phyloP scores from a whole-genome alignment of 352 stramenopile genomes.

The Phytophthora europaea region DNA sequence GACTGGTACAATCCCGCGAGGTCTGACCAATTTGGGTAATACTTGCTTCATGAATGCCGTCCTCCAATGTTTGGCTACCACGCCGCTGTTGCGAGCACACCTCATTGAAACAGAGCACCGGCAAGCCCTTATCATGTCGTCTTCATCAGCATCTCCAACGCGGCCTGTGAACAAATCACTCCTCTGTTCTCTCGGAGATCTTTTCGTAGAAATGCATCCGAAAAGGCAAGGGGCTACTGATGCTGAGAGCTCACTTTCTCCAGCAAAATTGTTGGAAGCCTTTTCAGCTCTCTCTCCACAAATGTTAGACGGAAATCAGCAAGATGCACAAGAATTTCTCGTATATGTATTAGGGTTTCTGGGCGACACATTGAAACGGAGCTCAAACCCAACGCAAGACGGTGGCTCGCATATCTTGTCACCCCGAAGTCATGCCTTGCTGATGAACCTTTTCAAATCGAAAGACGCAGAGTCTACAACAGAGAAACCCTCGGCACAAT shows the following conservation, averaged over 20 bases:
- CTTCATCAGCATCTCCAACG: not conserved
- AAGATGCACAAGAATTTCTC: slow-evolving; percentile 97
- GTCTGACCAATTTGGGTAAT: slow-evolving; percentile 76
- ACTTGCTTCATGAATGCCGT: slow-evolving; percentile 89
- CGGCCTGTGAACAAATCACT: slow-evolving; percentile 43
- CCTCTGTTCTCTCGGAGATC: slow-evolving; percentile 75
- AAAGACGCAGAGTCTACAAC: slow-evolving; percentile 1
- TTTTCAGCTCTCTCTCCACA: slow-evolving; percentile 85
- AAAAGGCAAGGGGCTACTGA: not conserved
- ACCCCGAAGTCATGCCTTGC: slow-evolving; percentile 38
- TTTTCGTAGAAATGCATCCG: slow-evolving; percentile 69
- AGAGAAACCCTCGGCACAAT: not conserved
- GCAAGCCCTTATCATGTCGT: not conserved
- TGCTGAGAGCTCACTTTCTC: slow-evolving; percentile 29
- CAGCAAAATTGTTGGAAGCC: slow-evolving; percentile 77
- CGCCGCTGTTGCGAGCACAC: slow-evolving; percentile 91
- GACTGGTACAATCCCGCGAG: slow-evolving; percentile 12
- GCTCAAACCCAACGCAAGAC: slow-evolving; percentile 30
- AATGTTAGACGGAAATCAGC: slow-evolving; percentile 94
- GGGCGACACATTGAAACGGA: slow-evolving; percentile 93
- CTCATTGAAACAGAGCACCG: slow-evolving; percentile 87
- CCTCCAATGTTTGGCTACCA: slow-evolving; percentile 94
- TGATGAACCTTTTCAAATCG: slow-evolving; percentile 32
- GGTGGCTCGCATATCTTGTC: slow-evolving; percentile 62
- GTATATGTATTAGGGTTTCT: slow-evolving; percentile 93